Evolutionary conservation across 2,329 filamentous ascomycete genomes (phyloP).

Genomic region (Aspergillus hortae): DNA sequence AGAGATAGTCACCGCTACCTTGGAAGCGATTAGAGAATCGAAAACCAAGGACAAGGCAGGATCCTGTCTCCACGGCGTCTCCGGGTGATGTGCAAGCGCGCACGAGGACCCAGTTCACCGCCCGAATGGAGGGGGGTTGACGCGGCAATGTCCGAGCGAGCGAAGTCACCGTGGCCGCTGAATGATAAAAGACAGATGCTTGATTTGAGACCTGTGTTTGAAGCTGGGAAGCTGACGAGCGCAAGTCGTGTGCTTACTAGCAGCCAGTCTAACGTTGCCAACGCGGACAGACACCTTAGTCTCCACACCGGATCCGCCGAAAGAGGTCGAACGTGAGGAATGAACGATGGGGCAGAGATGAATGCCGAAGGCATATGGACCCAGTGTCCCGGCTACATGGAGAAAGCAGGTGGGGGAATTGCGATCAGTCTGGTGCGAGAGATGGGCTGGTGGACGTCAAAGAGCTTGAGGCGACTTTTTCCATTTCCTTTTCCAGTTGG

Average conservation of each 20-base stretch:
- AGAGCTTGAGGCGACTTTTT: background rate
- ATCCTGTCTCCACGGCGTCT: background rate
- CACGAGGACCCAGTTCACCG: conserved; percentile 18
- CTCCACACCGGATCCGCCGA: conserved; percentile 9
- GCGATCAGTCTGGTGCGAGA: background rate
- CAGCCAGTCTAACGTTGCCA: background rate
- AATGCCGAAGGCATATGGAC: conserved; percentile 6
- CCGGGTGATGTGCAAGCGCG: conserved; percentile 1
- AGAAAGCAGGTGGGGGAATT: background rate
- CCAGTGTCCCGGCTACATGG: conserved; percentile 4
- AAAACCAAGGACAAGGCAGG: background rate
- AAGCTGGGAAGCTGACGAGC: background rate
- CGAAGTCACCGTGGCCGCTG: conserved; percentile 3
- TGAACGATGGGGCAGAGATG: background rate
- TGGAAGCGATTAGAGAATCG: background rate
- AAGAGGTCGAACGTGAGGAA: conserved; percentile 1
- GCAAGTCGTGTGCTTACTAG: background rate
- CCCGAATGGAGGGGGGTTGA: conserved; percentile 16
- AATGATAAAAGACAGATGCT: background rate
- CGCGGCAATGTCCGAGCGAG: conserved; percentile 15
- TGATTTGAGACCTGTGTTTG: background rate
- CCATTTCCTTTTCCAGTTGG: background rate
- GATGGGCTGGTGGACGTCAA: background rate
- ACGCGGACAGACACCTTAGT: background rate
- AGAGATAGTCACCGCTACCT: background rate